These are phyloP conservation scores for Craterostigma plantagineum DNA, from an alignment of 257 asterid species.

Conservation along the genomic window DNA sequence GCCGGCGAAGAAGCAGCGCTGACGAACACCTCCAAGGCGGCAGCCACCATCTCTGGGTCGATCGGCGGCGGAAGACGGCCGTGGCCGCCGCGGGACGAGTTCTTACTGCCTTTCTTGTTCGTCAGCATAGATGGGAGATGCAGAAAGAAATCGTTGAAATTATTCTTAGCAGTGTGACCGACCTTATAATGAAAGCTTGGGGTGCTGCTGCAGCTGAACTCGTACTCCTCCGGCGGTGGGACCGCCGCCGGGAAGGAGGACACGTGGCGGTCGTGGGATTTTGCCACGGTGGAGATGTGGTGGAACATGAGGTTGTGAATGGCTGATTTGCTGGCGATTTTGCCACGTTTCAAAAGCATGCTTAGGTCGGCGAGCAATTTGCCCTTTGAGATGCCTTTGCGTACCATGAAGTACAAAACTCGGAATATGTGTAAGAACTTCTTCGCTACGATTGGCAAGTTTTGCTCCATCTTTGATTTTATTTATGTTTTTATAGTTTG, in stretches of 20 bases:
- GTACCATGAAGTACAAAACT: conserved; percentile 43
- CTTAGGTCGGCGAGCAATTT: conserved; percentile 40
- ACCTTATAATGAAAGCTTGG: conserved; percentile 17
- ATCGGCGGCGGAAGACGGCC: conserved; percentile 17
- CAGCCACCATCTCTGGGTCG: conserved; percentile 12
- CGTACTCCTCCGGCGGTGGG: conserved; percentile 29
- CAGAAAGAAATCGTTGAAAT: too few species aligned
- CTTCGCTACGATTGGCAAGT: conserved; percentile 44
- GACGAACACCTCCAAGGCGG: conserved; percentile 27
- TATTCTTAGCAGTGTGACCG: too few species aligned
- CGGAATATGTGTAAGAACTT: conserved; percentile 47
- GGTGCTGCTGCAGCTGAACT: conserved; percentile 52
- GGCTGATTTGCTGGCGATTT: conserved; percentile 59
- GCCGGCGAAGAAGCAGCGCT: conserved; percentile 47
- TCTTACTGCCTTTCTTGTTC: too few species aligned
- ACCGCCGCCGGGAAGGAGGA: conserved; percentile 4
- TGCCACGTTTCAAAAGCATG: conserved; percentile 51
- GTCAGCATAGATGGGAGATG: too few species aligned
- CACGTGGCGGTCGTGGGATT: conserved; percentile 3
- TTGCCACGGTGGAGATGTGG: conserved; percentile 24
- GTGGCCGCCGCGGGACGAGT: conserved; percentile 24
- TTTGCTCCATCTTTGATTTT: conserved; percentile 45
- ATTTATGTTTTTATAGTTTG: too few species aligned
- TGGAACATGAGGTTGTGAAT: conserved; percentile 57
- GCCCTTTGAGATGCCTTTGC: conserved; percentile 49